Conservation (phyloP, 805 yeast species). For the Ogataea haglerorum region DNA sequence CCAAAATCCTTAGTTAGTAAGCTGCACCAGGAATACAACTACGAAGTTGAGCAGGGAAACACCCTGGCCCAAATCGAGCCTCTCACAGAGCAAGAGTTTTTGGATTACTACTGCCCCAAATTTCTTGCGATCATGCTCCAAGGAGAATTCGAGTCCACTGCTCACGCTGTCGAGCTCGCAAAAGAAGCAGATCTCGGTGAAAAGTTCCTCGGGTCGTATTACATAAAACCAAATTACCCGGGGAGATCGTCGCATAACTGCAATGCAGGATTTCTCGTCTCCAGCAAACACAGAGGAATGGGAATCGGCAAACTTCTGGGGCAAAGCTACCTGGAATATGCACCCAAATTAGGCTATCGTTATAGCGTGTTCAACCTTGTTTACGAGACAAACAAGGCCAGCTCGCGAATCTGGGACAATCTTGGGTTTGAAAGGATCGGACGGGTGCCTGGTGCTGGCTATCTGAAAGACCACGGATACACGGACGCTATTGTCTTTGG, state of each 20-base stretch:
- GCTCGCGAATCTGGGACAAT: constrained; percentile 74
- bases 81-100: constrained; percentile 47
- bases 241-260: constrained; percentile 87
- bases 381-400: constrained; percentile 74
- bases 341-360: constrained; percentile 72
- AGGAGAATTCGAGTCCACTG: constrained; percentile 33
- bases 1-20: constrained; percentile 48
- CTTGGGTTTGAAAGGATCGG: constrained; percentile 84
- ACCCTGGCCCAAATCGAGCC: constrained; percentile 64
- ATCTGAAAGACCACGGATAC: constrained; percentile 59
- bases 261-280: constrained; percentile 83
- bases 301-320: constrained; percentile 69
- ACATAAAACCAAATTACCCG: constrained; percentile 79
- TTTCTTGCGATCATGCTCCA: constrained; percentile 62
- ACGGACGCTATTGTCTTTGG: constrained; percentile 82
- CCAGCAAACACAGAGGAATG: constrained; percentile 53
- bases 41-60: constrained; percentile 64
- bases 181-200: constrained; percentile 39
- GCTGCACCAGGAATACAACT: constrained; percentile 53
- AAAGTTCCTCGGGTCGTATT: constrained; percentile 65
- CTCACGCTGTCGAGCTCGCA: constrained; percentile 6
- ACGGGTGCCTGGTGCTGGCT: constrained; percentile 66
- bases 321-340: constrained; percentile 60
- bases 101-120: constrained; percentile 62
- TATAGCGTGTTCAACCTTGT: constrained; percentile 88